Base-by-base conservation (phyloP, 805 yeast genomes). In the Ogataea allantospora region DNA sequence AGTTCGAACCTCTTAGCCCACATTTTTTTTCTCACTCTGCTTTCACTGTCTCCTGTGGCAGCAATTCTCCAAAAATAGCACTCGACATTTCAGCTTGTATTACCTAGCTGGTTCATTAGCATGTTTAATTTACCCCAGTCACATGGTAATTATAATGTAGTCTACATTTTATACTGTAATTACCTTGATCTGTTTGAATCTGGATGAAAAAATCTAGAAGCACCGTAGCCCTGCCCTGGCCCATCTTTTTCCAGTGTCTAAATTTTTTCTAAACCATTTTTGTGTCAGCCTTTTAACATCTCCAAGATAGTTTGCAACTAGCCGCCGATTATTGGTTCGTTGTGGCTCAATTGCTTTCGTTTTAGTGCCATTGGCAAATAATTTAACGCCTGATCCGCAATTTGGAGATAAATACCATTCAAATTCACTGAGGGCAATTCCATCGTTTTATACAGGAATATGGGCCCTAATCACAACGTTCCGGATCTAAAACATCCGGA, bases 1-100 rank as follows among this genome's bases (percentile, higher is more conserved):
- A 51, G 56, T 51, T 51, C 56, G 56, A 51, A 50, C 53, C 56
- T 51, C 56, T 48, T 50, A 50, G 56, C 52, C 53, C 54, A 46
- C 56, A 51, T 38, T 22, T 30, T 27, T 40, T 49, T 47, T 44
- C 30, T 28, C 7, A 12, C 11, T 16, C 20, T 30, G 5, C 19
- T n/a, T 14, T 13, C 19, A 8, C 13, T 3, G 11, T 15, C 40
- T 36, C 40, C 36, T 31, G 41, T 31, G 26, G 36, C 28, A 38
- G 36, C 36, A 38, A 38, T 13, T 13, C 29, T 38, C 41, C 41
- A 31, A 38, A 38, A 31, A 38, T 31, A 32, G 41, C 41, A 23
- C 27, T 25, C 26, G 30, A 30, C 26, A 30, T n/a, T 25, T 24
- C 25, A 16, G 29, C 27, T 15, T 18, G 29, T 21, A 12, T 18